phyloP scores from a whole-genome alignment of 1,284 basidiomycete genomes.

The Trichosporon faecale region DNA sequence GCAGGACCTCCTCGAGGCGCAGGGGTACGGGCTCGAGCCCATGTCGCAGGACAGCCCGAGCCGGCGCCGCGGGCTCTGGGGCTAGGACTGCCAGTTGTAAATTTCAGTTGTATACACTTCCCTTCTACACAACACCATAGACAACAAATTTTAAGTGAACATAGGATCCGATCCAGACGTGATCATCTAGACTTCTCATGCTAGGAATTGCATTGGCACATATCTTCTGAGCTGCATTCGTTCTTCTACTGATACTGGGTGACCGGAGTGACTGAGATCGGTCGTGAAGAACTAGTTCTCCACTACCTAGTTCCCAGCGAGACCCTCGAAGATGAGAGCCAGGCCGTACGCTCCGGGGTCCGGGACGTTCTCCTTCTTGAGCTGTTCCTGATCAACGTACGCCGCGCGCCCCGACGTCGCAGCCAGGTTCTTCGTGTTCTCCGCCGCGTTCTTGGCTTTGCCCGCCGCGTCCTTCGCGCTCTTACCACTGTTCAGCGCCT shows the following conservation, averaged over 20 bases:
- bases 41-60: constrained; percentile 25
- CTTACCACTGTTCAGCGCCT: constrained; percentile 56
- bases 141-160: not conserved
- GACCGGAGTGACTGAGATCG: too few species aligned
- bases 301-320: constrained; percentile 23
- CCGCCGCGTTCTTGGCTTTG: constrained; percentile 67
- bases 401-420: constrained; percentile 87
- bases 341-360: constrained; percentile 92
- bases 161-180: not conserved
- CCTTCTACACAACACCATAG: not conserved
- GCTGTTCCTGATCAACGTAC: constrained; percentile 71
- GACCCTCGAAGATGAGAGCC: constrained; percentile 66
- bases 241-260: not conserved
- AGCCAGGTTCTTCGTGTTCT: constrained; percentile 65
- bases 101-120: constrained; percentile 9
- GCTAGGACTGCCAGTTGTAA: not conserved
- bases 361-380: constrained; percentile 67
- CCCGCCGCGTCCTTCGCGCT: constrained; percentile 57
- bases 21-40: constrained; percentile 43
- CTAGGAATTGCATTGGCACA: not conserved
- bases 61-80: constrained; percentile 14
- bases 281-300: too few species aligned
- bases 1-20: constrained; percentile 45
- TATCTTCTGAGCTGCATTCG: not conserved
- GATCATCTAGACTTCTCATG: not conserved